phyloP scores from a whole-genome alignment of 805 yeast species.

The Wickerhamomyces pijperi region DNA sequence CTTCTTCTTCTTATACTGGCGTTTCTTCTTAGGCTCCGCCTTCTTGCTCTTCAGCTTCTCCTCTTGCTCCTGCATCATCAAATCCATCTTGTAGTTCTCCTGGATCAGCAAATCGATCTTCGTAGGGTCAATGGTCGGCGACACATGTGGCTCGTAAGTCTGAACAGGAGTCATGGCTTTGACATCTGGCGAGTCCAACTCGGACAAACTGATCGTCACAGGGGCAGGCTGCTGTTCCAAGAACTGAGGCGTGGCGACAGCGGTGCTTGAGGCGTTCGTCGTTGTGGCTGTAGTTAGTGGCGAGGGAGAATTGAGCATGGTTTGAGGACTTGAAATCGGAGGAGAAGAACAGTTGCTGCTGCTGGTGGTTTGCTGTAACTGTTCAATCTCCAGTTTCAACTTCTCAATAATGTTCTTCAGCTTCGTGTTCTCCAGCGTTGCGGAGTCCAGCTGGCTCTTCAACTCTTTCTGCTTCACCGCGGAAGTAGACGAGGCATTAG shows the following conservation, averaged over 20 bases:
- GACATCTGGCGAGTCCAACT: background rate
- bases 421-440: slow-evolving; percentile 32
- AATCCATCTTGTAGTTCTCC: background rate
- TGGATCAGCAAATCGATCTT: slow-evolving; percentile 9
- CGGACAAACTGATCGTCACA: too few species aligned
- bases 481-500: too few species aligned
- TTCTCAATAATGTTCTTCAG: slow-evolving; percentile 29
- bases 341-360: background rate
- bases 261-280: background rate
- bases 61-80: background rate
- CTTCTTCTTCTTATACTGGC: slow-evolving; percentile 15
- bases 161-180: too few species aligned
- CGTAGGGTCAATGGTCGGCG: slow-evolving; percentile 16
- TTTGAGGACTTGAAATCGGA: background rate
- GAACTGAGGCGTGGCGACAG: background rate
- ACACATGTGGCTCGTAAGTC: too few species aligned
- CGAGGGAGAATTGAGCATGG: background rate
- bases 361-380: slow-evolving; percentile 6
- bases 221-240: too few species aligned
- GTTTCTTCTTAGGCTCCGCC: slow-evolving; percentile 9
- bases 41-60: background rate
- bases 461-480: slow-evolving; percentile 17
- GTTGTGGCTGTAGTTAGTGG: too few species aligned
- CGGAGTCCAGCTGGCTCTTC: slow-evolving; percentile 28
- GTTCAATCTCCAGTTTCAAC: slow-evolving; percentile 27